phyloP scores from a whole-genome alignment of 495 filamentous ascomycete species.

The Penicillium antarcticum region DNA sequence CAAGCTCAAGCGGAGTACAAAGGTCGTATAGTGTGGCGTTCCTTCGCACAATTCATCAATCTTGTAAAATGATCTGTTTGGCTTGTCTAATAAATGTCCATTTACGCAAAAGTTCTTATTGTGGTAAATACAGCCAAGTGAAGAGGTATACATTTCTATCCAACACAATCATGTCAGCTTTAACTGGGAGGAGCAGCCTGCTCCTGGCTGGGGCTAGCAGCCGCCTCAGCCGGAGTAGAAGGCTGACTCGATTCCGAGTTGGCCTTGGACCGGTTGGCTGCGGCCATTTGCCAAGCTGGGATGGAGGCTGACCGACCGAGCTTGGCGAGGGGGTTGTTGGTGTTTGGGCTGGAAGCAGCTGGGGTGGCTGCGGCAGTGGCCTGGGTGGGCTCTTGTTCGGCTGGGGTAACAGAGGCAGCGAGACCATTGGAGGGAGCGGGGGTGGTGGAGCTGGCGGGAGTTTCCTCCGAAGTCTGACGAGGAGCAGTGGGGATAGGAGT shows the following conservation, averaged over 20 bases:
- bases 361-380: slow-evolving; percentile 34
- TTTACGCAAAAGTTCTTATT: slow-evolving; percentile 13
- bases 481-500: slow-evolving; percentile 19
- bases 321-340: slow-evolving; percentile 37
- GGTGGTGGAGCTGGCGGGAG: slow-evolving; percentile 17
- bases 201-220: slow-evolving; percentile 20
- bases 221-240: slow-evolving; percentile 16
- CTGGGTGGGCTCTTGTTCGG: slow-evolving; percentile 31
- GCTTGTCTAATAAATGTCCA: neutral
- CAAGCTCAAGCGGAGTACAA: too few relatives aligned
- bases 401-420: slow-evolving; percentile 25
- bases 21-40: too few relatives aligned
- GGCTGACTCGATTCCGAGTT: slow-evolving; percentile 30
- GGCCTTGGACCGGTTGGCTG: slow-evolving; percentile 56
- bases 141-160: slow-evolving; percentile 21
- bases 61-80: too few relatives aligned
- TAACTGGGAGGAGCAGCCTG: slow-evolving; percentile 34
- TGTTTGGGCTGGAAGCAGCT: slow-evolving; percentile 22
- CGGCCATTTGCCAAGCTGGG: slow-evolving; percentile 86
- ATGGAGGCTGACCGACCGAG: slow-evolving; percentile 66
- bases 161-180: neutral
- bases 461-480: slow-evolving; percentile 26
- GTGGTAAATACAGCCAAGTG: slow-evolving; percentile 24
- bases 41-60: too few relatives aligned
- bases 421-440: slow-evolving; percentile 28